phyloP scores from a whole-genome alignment of 176 grass and related monocot species.

The Pontederia crassipes region DNA sequence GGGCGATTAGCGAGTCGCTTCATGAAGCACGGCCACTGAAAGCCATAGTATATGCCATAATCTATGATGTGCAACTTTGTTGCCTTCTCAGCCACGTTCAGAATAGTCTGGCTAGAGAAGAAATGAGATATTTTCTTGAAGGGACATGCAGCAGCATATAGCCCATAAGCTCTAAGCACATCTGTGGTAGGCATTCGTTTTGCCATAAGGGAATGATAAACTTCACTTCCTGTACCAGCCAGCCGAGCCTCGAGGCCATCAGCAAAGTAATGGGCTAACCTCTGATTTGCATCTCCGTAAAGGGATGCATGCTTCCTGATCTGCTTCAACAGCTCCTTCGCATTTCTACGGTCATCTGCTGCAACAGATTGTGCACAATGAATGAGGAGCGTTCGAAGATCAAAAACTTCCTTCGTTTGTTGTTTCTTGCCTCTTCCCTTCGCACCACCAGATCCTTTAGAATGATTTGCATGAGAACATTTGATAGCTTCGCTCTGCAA shows the following conservation, averaged over 20 bases:
- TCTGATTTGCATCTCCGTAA: background rate
- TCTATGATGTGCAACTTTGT: background rate
- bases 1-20: background rate
- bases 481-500: background rate
- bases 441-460: background rate
- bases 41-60: background rate
- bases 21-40: background rate
- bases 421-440: background rate
- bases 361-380: background rate
- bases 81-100: background rate
- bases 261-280: conserved; percentile 1
- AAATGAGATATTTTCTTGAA: conserved; percentile 2
- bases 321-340: background rate
- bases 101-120: background rate
- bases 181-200: background rate
- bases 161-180: background rate
- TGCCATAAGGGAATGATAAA: background rate
- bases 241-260: background rate
- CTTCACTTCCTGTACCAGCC: background rate
- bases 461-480: background rate
- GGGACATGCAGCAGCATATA: background rate
- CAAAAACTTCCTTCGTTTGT: background rate
- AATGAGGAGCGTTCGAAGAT: background rate
- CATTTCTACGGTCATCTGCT: background rate
- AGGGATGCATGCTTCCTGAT: background rate